These are phyloP conservation scores for Murraya koenigii DNA, from an alignment of 345 rosid species.

Conservation along the genomic window DNA sequence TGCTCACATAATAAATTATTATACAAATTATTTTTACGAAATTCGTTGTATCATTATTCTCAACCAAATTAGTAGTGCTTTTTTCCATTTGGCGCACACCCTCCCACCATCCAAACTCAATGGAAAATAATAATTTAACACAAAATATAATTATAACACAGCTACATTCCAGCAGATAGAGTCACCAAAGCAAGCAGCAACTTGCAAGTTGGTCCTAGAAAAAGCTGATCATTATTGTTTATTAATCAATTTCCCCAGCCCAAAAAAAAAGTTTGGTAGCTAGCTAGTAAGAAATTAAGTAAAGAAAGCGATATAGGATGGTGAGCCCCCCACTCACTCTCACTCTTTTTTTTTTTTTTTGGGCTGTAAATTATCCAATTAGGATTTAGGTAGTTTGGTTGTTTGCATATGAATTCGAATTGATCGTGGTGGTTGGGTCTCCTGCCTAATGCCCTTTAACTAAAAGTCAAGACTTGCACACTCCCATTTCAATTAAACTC, in stretches of 20 bases:
- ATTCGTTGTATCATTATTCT: too few species aligned
- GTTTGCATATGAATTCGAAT: not conserved
- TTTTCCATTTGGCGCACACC: too few species aligned
- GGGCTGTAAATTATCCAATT: not conserved
- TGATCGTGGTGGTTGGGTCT: conserved; percentile 2
- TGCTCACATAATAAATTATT: too few species aligned
- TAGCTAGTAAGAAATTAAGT: not conserved
- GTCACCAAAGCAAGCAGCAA: not conserved
- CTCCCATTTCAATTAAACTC: not conserved
- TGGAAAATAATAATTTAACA: too few species aligned
- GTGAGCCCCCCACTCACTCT: not conserved
- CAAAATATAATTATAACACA: too few species aligned
- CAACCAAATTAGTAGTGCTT: too few species aligned
- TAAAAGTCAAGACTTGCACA: conserved; percentile 8
- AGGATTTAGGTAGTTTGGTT: not conserved
- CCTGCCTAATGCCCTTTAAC: conserved; percentile 15
- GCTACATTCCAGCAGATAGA: not conserved
- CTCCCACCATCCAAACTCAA: too few species aligned
- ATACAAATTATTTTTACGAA: too few species aligned
- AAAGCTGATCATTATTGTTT: too few species aligned
- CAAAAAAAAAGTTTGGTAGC: not conserved
- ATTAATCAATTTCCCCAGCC: not conserved
- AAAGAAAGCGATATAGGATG: not conserved
- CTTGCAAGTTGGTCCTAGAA: too few species aligned
- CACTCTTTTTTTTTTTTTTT: too few species aligned